These are phyloP conservation scores for Leccinum insigne DNA, from an alignment of 1,284 basidiomycete species.

Conservation along the genomic window DNA sequence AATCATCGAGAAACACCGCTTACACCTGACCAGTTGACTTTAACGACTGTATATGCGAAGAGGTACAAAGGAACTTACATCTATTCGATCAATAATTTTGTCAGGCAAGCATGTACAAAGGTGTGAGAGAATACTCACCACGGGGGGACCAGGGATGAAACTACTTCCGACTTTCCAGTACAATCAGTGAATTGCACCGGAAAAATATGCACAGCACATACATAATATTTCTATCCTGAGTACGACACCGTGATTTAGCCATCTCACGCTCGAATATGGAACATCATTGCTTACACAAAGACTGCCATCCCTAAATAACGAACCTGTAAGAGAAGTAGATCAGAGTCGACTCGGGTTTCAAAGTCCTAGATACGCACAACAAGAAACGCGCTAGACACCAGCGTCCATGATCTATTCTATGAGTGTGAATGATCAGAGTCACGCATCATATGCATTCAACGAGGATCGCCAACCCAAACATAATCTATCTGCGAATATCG, in stretches of 20 bases:
- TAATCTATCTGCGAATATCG: conserved; percentile 11
- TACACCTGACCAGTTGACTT: conserved; percentile 20
- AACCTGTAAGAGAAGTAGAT: conserved; percentile 14
- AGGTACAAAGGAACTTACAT: conserved; percentile 9
- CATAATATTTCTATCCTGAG: conserved; percentile 14
- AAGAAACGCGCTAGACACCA: conserved; percentile 19
- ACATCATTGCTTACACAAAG: conserved; percentile 13
- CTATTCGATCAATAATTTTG: conserved; percentile 4
- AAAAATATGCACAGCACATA: neutral
- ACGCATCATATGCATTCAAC: neutral
- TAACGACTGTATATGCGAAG: neutral
- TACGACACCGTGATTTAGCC: neutral
- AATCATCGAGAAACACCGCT: neutral
- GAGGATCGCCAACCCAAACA: conserved; percentile 20
- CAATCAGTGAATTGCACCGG: neutral
- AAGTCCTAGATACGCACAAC: conserved; percentile 13
- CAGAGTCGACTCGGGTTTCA: neutral
- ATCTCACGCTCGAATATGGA: neutral
- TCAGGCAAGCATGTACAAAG: neutral
- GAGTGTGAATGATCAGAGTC: conserved; percentile 6
- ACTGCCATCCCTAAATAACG: conserved; percentile 20
- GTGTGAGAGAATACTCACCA: conserved; percentile 3
- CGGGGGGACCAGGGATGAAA: conserved; percentile 21
- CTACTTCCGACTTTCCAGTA: conserved; percentile 13
- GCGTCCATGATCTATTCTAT: conserved; percentile 23